Conservation (phyloP, 1,284 basidiomycete genomes). For the Fomitopsis betulina region DNA sequence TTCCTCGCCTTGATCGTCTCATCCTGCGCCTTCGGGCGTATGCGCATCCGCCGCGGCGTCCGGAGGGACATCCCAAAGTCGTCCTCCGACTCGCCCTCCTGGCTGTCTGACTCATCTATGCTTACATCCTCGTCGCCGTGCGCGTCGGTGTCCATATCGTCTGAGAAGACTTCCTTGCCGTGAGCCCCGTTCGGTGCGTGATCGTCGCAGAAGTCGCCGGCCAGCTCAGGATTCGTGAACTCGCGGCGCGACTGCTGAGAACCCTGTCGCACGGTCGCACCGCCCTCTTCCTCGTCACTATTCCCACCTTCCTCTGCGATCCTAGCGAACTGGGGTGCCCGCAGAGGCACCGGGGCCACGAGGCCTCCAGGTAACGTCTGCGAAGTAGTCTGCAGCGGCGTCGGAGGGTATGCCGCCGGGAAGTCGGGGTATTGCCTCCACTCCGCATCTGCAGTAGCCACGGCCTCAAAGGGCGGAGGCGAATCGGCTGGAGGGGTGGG, state of each 20-base stretch:
- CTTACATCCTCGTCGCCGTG: constrained; percentile 20
- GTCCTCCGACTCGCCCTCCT: constrained; percentile 46
- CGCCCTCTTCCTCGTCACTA: constrained; percentile 3
- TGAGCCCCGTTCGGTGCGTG: constrained; percentile 26
- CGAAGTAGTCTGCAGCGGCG: constrained; percentile 13
- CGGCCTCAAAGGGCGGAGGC: constrained; percentile 8
- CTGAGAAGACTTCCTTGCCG: constrained; percentile 20
- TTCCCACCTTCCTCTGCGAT: constrained; percentile 26
- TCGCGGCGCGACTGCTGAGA: constrained; percentile 61
- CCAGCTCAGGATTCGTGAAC: constrained; percentile 52
- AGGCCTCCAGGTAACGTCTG: constrained; percentile 11
- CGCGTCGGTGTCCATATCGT: constrained; percentile 21
- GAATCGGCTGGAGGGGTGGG: constrained; percentile 21
- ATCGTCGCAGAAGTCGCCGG: constrained; percentile 54
- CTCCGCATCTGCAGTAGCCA: constrained; percentile 19
- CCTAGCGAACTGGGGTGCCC: constrained; percentile 21
- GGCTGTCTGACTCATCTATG: constrained; percentile 30
- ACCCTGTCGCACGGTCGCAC: constrained; percentile 36
- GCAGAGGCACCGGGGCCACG: constrained; percentile 17
- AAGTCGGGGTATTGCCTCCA: constrained; percentile 48
- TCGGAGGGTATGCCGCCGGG: constrained; percentile 41
- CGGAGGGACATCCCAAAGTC: constrained; percentile 62
- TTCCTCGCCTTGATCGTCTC: constrained; percentile 20
- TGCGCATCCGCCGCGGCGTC: constrained; percentile 41
- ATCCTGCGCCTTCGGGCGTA: background rate